Evolutionary conservation across 768 basidiomycete species (phyloP).

Genomic region (Collybia mongolica): DNA sequence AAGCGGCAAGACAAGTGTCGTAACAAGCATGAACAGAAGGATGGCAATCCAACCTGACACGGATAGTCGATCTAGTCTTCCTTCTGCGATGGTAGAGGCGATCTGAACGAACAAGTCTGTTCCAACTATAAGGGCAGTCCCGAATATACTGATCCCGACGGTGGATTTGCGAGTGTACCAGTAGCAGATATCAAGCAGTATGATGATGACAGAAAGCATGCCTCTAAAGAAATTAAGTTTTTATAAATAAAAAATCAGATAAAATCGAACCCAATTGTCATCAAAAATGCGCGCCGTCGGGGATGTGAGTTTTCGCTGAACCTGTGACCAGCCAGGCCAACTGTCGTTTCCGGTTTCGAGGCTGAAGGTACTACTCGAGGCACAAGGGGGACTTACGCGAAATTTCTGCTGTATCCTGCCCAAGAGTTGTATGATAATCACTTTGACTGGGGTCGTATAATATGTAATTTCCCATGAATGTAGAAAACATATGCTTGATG

Average conservation of each 20-base stretch:
- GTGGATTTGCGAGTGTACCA: constrained; percentile 34
- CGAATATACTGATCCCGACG: constrained; percentile 26
- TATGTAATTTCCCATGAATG: constrained; percentile 5
- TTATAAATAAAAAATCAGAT: no score
- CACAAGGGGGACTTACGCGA: constrained; percentile 17
- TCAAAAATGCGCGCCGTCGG: constrained; percentile 18
- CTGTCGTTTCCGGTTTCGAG: constrained; percentile 7
- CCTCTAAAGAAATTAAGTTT: constrained; percentile 8
- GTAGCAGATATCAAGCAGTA: constrained; percentile 22
- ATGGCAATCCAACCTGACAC: constrained; percentile 5
- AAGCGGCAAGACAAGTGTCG: constrained; percentile 11
- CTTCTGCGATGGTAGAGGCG: constrained; percentile 2
- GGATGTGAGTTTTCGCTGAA: constrained; percentile 28
- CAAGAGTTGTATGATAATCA: constrained; percentile 15
- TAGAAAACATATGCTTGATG: constrained; percentile 17
- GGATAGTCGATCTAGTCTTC: background rate
- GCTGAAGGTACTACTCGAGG: background rate
- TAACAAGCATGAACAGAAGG: background rate
- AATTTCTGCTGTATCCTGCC: constrained; percentile 23
- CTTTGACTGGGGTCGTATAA: constrained; percentile 16
- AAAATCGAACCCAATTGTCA: constrained; percentile 15
- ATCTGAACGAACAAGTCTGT: constrained; percentile 8
- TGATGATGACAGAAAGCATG: constrained; percentile 4
- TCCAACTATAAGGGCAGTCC: constrained; percentile 18
- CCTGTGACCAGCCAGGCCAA: constrained; percentile 24